Base-by-base conservation (phyloP, 2,329 filamentous ascomycete genomes). In the Penicillium thymicola region DNA sequence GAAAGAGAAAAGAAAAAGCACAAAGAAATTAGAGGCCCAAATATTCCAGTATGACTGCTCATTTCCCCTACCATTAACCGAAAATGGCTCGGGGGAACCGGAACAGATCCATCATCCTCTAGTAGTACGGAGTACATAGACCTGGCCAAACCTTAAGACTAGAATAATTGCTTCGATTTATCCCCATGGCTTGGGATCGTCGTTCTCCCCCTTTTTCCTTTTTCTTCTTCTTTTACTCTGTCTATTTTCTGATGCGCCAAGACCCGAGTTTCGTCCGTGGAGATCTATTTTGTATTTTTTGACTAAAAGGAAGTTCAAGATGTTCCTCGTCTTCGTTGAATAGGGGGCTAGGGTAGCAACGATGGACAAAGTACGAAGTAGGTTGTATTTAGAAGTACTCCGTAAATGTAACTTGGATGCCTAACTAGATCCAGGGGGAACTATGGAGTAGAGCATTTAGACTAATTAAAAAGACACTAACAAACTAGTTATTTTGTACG, bases 121-220 rank as follows among this genome's bases (percentile, higher is more conserved):
- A n/a, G n/a, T n/a, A n/a, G n/a, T n/a, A n/a, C n/a, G n/a, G n/a
- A n/a, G n/a, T n/a, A n/a, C n/a, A n/a, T n/a, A 41, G 48, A 55
- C 16, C 51, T 21, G 44, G 55, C 50, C 46, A 51, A 59, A 57
- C 59, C 50, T 51, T 44, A 54, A 54, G 10, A 36, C 38, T 18
- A 48, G 41, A 53, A 50, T n/a, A 36, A 37, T 58, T 54, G 34
- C 36, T 37, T 49, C 41, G 55, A 54, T 61, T 54, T 40, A n/a
- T 42, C 21, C n/a, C 13, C 49, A 54, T 60, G 60, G 60, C 58
- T 60, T 54, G 54, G 45, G 62, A 63, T 64, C 60, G 57, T 57
- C 56, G 41, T 43, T 48, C n/a, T 36, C 36, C 32, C 25, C 46
- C 51, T 38, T 52, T 38, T 44, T 45, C 28, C n/a, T n/a, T 28